Evolutionary conservation across 495 filamentous ascomycete species (phyloP).

Genomic region (Neurospora pannonica): DNA sequence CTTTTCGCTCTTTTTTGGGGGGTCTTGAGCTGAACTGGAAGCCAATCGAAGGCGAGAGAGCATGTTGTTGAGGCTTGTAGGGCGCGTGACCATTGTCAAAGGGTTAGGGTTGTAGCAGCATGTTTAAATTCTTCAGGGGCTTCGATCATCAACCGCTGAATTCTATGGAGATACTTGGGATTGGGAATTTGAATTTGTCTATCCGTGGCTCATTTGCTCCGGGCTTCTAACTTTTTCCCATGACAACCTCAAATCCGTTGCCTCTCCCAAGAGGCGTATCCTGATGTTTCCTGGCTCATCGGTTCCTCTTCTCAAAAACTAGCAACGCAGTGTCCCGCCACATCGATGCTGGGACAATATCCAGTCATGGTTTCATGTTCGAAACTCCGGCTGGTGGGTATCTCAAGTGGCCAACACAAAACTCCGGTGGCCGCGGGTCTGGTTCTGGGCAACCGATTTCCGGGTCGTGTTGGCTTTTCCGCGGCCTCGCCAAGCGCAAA

Average conservation of each 20-base stretch:
- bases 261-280: background rate
- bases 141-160: background rate
- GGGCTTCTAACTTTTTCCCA: background rate
- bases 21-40: conserved; percentile 1
- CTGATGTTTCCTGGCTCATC: background rate
- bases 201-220: background rate
- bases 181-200: background rate
- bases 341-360: background rate
- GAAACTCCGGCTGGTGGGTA: background rate
- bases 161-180: background rate
- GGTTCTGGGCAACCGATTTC: background rate
- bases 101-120: background rate
- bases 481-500: background rate
- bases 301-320: background rate
- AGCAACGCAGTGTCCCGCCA: background rate
- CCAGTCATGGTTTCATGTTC: background rate
- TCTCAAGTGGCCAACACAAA: background rate
- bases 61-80: background rate
- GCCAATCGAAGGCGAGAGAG: conserved; percentile 5
- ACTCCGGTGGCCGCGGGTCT: background rate
- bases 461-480: background rate
- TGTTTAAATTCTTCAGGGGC: background rate
- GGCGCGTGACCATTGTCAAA: background rate
- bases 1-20: background rate
- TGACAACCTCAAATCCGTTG: background rate